Conservation (phyloP, 2,329 filamentous ascomycete genomes). For the Paraphoma sp. region DNA sequence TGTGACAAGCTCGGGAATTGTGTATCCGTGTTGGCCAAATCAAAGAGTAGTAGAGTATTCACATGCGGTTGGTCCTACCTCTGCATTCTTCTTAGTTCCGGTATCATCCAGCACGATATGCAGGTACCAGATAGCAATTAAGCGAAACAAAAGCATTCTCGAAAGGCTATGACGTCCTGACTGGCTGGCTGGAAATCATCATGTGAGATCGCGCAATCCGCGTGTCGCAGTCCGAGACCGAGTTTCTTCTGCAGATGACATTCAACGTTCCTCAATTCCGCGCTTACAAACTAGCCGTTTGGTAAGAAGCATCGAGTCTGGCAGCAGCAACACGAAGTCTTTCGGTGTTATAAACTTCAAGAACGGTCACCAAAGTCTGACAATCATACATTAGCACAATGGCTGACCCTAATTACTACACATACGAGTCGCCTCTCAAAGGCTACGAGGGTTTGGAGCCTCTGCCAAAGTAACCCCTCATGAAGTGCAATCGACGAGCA, state of each 20-base stretch:
- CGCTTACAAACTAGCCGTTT: conserved; percentile 36
- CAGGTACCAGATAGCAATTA: neutral
- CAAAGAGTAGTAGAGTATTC: neutral
- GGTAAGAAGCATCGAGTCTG: neutral
- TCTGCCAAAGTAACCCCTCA: conserved; percentile 52
- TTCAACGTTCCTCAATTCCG: conserved; percentile 27
- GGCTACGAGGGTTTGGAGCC: conserved; percentile 65
- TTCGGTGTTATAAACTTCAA: neutral
- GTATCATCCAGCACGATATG: neutral
- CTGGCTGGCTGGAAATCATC: neutral
- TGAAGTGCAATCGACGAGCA: neutral
- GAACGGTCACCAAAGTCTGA: neutral
- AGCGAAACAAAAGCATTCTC: too few species aligned
- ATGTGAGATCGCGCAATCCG: neutral
- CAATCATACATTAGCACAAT: conserved; percentile 24
- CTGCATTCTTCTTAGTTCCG: too few species aligned
- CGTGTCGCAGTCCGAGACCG: neutral
- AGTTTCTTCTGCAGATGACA: neutral
- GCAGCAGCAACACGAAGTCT: neutral
- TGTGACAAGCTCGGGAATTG: neutral
- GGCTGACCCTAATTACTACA: conserved; percentile 53
- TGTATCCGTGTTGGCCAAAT: neutral
- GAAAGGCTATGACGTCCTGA: too few species aligned
- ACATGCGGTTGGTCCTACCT: neutral
- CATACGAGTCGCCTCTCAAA: conserved; percentile 63